phyloP scores from a whole-genome alignment of 176 grass and related monocot species.

The Secale cereale region DNA sequence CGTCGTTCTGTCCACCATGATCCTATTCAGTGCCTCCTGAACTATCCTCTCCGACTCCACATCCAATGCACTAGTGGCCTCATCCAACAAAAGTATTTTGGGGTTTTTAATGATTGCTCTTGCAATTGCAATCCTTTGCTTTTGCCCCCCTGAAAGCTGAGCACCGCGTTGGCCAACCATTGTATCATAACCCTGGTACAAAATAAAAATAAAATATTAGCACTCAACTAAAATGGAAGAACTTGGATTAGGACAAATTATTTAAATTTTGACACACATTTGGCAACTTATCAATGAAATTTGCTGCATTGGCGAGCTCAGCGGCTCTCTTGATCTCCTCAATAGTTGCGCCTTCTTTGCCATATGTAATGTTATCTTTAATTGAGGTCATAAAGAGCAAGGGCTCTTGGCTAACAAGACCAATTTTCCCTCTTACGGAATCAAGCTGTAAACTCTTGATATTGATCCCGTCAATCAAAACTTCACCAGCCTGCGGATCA shows the following conservation, averaged over 20 bases:
- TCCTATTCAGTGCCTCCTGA: constrained; percentile 81
- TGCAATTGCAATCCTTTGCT: constrained; percentile 87
- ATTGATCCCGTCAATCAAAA: constrained; percentile 82
- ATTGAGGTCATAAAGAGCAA: constrained; percentile 83
- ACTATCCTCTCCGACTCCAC: constrained; percentile 78
- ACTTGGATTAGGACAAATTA: neutral
- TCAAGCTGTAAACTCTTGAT: constrained; percentile 65
- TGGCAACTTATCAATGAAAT: constrained; percentile 86
- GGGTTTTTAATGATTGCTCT: constrained; percentile 86
- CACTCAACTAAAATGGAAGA: neutral
- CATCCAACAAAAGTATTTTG: constrained; percentile 80
- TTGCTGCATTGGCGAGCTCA: constrained; percentile 82
- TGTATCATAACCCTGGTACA: constrained; percentile 69
- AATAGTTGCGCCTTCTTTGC: constrained; percentile 71
- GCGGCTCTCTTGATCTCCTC: constrained; percentile 75
- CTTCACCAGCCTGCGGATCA: constrained; percentile 74
- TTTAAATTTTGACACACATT: constrained; percentile 41
- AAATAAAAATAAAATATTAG: constrained; percentile 31
- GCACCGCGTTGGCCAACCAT: constrained; percentile 87
- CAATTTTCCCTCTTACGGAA: constrained; percentile 76
- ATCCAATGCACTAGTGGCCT: constrained; percentile 90
- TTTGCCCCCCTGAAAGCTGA: constrained; percentile 84
- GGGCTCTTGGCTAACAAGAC: constrained; percentile 92
- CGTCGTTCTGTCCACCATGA: constrained; percentile 80
- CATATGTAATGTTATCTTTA: constrained; percentile 81